Base-by-base conservation (phyloP, 2,329 filamentous ascomycete genomes). In the Polytolypa hystricis region DNA sequence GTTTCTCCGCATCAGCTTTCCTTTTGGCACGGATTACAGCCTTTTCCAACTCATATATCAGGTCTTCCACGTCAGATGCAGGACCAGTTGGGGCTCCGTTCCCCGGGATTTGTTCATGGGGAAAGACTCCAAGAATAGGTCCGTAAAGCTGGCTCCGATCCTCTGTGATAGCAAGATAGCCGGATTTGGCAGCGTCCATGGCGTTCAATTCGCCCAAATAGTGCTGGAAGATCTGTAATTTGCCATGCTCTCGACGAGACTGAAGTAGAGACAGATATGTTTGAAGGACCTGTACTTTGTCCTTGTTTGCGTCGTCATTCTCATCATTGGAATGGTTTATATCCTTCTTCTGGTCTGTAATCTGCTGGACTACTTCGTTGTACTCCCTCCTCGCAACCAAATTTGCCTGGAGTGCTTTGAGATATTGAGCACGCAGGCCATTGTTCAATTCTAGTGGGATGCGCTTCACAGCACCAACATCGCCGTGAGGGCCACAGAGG, bases 191-290 rank as follows among this genome's bases (percentile, higher is more conserved):
- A 6, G 37, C 40, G 19, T 55, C 48, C 20, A 52, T 54, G n/a
- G 39, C 35, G 33, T 56, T 54, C 4, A 66, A 52, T 31, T 64
- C 57, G 17, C 64, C 57, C 4, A 71, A 45, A 30, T 66, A 61
- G 16, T 61, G 56, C 33, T 66, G 60, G 20, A 70, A 63, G 12
- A 69, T 55, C 33, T 65, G 59, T 2, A 71, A 51, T 40, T 66
- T 67, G 32, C 57, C 54, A 43, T 62, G 56, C n/a, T 57, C 59
- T 11, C 60, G 58, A 23, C 64, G 63, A 40, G 67, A 62, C 26
- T 58, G 64, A 15, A 70, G 55, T 12, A 71, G 54, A 14, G 52
- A 41, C 10, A 69, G 52, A 44, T 71, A 70, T 26, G 56, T 49
- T 34, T 54, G 49, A 25, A 63, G 39, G 25, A 55, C 54, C 10